Percentiles rank a stretch among this genome's conserved stretches.
Conservation (phyloP, 306 rosid species). For the Quillaja saponaria region DNA sequence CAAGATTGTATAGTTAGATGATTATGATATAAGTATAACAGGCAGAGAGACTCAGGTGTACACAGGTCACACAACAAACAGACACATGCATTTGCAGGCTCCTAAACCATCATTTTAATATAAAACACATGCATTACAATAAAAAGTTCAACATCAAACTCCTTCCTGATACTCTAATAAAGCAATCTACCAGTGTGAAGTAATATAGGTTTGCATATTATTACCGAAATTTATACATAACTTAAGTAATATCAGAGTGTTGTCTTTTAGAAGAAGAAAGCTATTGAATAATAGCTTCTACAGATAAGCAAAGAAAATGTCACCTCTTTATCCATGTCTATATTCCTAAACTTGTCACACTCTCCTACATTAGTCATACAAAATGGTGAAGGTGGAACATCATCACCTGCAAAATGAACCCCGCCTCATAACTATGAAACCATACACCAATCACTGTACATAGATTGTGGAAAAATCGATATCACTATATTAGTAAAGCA, state of each 20-base stretch:
- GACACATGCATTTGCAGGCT: too few species aligned
- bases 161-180: neutral
- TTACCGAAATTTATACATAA: neutral
- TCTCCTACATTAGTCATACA: constrained; percentile 71
- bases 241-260: neutral
- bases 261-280: neutral
- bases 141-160: too few species aligned
- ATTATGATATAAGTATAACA: constrained; percentile 18
- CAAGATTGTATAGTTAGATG: constrained; percentile 20
- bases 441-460: neutral
- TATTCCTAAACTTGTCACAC: constrained; percentile 93
- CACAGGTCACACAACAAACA: neutral
- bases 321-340: constrained; percentile 98
- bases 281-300: neutral
- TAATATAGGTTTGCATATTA: neutral
- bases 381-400: constrained; percentile 78
- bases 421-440: constrained; percentile 17
- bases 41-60: constrained; percentile 9
- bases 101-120: too few species aligned
- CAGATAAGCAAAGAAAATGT: constrained; percentile 24
- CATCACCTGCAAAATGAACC: constrained; percentile 70
- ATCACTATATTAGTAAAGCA: neutral
- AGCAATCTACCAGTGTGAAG: neutral
- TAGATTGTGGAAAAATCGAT: neutral
- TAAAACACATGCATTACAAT: too few species aligned